Percentiles rank a stretch among this genome's conserved stretches.
Conservation (phyloP, 163 green algal species). For the Scenedesmus sp. region DNA sequence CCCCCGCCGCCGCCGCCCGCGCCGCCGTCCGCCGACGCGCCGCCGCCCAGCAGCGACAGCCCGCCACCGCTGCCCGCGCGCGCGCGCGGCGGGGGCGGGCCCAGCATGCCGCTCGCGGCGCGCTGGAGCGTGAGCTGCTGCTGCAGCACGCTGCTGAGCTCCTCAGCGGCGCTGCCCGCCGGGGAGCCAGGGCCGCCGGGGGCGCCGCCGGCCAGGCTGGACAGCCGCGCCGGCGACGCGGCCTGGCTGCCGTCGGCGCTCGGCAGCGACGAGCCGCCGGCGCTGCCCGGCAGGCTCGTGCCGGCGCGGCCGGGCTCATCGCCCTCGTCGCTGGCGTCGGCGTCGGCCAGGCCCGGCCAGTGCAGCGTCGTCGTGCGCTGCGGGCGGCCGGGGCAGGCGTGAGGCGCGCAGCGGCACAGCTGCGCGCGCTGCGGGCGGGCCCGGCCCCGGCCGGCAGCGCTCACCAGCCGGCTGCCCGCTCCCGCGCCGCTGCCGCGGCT, state of each 20-base stretch:
- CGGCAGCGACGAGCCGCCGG: too few relatives aligned
- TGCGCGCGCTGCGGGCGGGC: too few relatives aligned
- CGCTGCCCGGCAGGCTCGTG: too few relatives aligned
- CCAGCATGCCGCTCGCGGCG: neutral
- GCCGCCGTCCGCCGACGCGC: neutral
- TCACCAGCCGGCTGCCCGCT: conserved; percentile 23
- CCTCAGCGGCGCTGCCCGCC: too few relatives aligned
- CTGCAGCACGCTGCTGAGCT: conserved; percentile 20
- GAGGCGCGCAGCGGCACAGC: neutral
- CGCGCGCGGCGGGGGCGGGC: neutral
- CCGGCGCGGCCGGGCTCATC: too few relatives aligned
- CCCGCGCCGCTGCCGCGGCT: conserved; percentile 2
- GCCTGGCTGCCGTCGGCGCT: too few relatives aligned
- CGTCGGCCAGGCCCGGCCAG: conserved; percentile 8
- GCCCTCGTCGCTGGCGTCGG: neutral
- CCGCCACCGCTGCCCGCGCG: neutral
- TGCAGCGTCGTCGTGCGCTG: conserved; percentile 12
- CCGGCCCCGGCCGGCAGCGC: too few relatives aligned
- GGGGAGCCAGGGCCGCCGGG: too few relatives aligned
- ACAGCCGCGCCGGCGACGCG: too few relatives aligned
- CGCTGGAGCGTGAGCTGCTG: conserved; percentile 11
- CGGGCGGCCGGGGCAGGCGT: neutral
- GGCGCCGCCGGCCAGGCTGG: too few relatives aligned
- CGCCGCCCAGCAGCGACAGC: neutral
- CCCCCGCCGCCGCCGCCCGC: neutral